Evolutionary conservation across 768 basidiomycete species (phyloP).

Genomic region (Leccinum subtestaceum): DNA sequence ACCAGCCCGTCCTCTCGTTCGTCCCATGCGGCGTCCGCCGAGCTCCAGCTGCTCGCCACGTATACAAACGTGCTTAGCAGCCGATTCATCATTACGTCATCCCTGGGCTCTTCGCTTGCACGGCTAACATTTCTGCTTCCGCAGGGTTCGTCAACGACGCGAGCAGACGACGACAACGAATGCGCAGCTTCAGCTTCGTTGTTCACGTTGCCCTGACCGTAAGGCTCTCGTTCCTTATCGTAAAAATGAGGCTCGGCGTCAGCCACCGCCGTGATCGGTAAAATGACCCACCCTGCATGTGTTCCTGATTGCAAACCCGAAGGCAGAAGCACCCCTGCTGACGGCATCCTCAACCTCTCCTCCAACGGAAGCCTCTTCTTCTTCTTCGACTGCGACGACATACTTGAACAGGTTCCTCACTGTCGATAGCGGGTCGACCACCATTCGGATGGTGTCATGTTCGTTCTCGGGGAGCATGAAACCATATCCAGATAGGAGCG

Average conservation of each 20-base stretch:
- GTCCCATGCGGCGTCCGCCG: constrained; percentile 28
- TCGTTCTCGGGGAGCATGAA: constrained; percentile 75
- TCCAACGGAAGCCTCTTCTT: constrained; percentile 1
- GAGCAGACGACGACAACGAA: constrained; percentile 1
- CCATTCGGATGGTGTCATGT: constrained; percentile 49
- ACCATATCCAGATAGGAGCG: constrained; percentile 68
- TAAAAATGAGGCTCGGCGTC: constrained; percentile 13
- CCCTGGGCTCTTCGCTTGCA: constrained; percentile 9
- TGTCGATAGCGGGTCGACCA: constrained; percentile 21
- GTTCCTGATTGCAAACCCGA: constrained; percentile 24
- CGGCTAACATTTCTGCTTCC: neutral
- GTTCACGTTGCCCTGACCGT: constrained; percentile 18
- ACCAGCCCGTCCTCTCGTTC: constrained; percentile 24
- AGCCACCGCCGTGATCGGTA: constrained; percentile 26
- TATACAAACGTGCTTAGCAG: constrained; percentile 19
- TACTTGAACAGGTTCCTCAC: constrained; percentile 10
- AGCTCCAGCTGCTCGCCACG: constrained; percentile 22
- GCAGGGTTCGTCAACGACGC: neutral
- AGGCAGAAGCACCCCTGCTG: constrained; percentile 9
- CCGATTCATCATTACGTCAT: constrained; percentile 10
- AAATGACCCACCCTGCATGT: constrained; percentile 21
- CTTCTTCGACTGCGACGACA: constrained; percentile 12
- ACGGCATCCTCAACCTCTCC: constrained; percentile 15
- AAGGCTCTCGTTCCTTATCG: constrained; percentile 20
- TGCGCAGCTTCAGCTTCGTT: constrained; percentile 6